Base-by-base conservation (phyloP, 495 filamentous ascomycete genomes). In the Aspergillus olivimuriae region DNA sequence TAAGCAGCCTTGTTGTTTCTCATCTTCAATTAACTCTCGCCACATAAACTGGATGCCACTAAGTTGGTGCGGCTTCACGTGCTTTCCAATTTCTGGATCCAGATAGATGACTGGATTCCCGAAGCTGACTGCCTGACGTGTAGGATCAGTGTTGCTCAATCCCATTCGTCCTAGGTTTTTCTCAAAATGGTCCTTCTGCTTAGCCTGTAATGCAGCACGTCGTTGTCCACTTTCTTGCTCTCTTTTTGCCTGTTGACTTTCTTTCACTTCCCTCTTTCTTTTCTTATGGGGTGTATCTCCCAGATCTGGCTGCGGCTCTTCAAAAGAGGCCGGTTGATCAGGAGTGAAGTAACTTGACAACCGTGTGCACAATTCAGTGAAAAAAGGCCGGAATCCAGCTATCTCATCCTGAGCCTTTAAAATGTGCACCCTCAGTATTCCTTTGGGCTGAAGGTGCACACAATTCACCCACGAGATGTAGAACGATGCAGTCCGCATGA, bases 21-120 rank as follows among this genome's bases (percentile, higher is more conserved):
- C 53, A 22, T 72, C 69, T 12, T 72, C 72, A 5, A 88, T 80
- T 18, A 95, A 58, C 45, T 94, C 83, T 46, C 86, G 78, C 89
- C 90, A 97, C 75, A 97, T 75, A 62, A 95, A 95, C 16, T 84
- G 81, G 37, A 95, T 77, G 3, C 91, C 90, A 2, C 73, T 56
- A 38, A 82, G 54, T 44, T 86, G 82, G 55, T 86, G 81, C 6
- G 62, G 53, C 46, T 81, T 80, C 12, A 82, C 66, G n/a, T 48
- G 48, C 36, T 49, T 33, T 2, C 72, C 70, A 36, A 83, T 71
- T 14, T 52, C 43, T 2, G 63, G 56, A 39, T 76, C 55, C 19
- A 84, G 61, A 41, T 65, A 75, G 35, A 84, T 73, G 21, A 78
- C 63, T 7, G 73, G 67, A 43, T 85, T 81, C n/a, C 75, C 76